These are phyloP conservation scores for Aspergillus wentii DNA, from an alignment of 495 filamentous ascomycete genomes.

Conservation along the genomic window DNA sequence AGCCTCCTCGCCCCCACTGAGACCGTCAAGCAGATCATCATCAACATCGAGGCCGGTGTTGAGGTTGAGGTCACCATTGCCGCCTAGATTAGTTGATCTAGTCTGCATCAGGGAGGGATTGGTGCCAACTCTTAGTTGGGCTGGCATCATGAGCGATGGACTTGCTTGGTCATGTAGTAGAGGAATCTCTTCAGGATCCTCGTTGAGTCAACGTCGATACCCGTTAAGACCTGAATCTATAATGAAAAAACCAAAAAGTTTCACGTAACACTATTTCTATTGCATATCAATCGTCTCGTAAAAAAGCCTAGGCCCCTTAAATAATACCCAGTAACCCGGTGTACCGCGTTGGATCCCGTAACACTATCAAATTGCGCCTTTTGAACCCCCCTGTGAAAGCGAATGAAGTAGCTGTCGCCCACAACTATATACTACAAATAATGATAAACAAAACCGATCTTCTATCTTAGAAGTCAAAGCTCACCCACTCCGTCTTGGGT, in stretches of 20 bases:
- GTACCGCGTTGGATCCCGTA: no score
- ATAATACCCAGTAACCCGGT: no score
- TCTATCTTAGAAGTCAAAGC: constrained; percentile 58
- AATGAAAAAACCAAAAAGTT: constrained; percentile 38
- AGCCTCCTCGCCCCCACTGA: constrained; percentile 96
- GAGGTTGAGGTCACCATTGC: constrained; percentile 99
- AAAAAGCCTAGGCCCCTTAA: no score
- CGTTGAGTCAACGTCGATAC: constrained; percentile 21
- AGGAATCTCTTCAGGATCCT: constrained; percentile 11
- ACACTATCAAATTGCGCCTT: no score
- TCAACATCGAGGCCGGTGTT: constrained; percentile 99
- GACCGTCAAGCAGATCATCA: constrained; percentile 99
- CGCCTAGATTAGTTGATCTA: constrained; percentile 57
- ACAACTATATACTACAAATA: constrained; percentile 1
- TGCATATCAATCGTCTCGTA: no score
- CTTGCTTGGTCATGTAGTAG: constrained; percentile 14
- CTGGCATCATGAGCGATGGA: constrained; percentile 10
- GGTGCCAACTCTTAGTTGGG: constrained; percentile 12
- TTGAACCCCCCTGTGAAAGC: no score
- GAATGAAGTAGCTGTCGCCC: not conserved
- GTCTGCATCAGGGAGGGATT: constrained; percentile 12
- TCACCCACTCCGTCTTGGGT: constrained; percentile 66
- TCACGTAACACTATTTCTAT: no score
- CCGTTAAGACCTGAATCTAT: constrained; percentile 33
- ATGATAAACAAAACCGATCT: not conserved